Evolutionary conservation across 257 asterid species (phyloP).

Genomic region (Asclepias syriaca): DNA sequence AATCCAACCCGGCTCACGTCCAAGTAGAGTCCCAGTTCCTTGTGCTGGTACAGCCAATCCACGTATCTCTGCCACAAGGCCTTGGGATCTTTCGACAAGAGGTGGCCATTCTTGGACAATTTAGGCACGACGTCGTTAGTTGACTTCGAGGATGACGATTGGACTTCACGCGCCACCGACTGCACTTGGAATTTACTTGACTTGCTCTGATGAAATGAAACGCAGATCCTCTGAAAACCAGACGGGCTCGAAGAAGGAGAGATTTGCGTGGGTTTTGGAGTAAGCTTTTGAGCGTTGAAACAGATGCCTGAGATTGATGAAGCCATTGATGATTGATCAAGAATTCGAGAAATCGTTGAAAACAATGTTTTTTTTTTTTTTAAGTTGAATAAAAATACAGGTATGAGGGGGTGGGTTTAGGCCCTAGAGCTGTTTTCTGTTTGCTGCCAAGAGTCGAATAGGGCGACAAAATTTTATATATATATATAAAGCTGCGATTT

Average conservation of each 20-base stretch:
- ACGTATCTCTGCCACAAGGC: constrained; percentile 76
- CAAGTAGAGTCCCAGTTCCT: constrained; percentile 82
- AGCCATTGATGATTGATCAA: constrained; percentile 30
- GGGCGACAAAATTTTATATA: neutral
- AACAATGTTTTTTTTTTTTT: neutral
- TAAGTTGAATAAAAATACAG: neutral
- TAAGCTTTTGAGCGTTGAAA: constrained; percentile 17
- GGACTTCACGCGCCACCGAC: constrained; percentile 79
- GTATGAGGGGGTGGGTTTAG: neutral
- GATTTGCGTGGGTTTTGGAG: constrained; percentile 18
- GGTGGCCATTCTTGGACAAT: constrained; percentile 10
- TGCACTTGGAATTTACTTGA: constrained; percentile 27
- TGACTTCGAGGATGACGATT: constrained; percentile 30
- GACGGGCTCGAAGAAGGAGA: constrained; percentile 13
- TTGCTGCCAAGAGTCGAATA: neutral
- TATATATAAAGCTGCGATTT: neutral
- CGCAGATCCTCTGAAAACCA: constrained; percentile 10
- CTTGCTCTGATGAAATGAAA: constrained; percentile 16
- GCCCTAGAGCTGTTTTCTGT: neutral
- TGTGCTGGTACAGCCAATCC: constrained; percentile 95
- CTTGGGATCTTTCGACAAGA: constrained; percentile 55
- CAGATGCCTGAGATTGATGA: constrained; percentile 33
- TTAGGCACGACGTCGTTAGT: constrained; percentile 30
- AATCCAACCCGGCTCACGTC: constrained; percentile 95
- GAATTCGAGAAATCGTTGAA: constrained; percentile 10